phyloP scores from a whole-genome alignment of 257 asterid species.

The Solanum microdontum region DNA sequence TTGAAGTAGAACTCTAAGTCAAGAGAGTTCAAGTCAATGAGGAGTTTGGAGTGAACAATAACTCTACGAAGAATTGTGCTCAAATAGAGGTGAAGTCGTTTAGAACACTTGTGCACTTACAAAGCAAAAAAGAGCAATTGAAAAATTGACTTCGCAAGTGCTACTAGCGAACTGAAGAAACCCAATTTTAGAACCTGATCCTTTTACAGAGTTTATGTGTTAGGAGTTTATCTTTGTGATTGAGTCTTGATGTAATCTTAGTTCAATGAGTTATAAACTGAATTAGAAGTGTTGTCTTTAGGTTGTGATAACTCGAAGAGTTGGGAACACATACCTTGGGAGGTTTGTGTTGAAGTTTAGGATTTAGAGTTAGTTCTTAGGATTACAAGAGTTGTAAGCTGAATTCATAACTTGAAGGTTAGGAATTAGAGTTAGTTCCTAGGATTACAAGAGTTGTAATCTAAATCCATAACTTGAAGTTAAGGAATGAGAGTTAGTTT shows the following conservation, averaged over 20 bases:
- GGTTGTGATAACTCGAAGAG: not conserved
- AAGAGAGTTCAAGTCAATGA: not conserved
- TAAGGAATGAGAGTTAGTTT: not conserved
- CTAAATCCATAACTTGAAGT: not conserved
- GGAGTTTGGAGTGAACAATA: not conserved
- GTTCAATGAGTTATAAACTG: not conserved
- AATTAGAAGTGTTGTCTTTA: not conserved
- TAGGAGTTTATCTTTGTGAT: not conserved
- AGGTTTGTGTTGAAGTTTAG: not conserved
- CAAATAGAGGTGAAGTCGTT: not conserved
- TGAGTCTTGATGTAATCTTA: not conserved
- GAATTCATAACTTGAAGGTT: too few relatives aligned
- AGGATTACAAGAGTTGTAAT: not conserved
- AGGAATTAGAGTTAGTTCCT: not conserved
- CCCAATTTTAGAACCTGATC: not conserved
- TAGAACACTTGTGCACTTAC: not conserved
- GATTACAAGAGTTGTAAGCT: too few relatives aligned
- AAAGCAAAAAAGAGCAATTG: not conserved
- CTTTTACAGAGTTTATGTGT: not conserved
- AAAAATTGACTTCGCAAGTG: not conserved
- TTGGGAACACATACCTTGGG: not conserved
- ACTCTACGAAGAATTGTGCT: not conserved
- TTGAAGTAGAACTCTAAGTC: not conserved
- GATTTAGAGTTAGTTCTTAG: not conserved
- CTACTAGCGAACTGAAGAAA: not conserved